Percentiles rank a stretch among this genome's conserved stretches.
Conservation (phyloP, 1,284 basidiomycete species). For the Microbotryum silenes-acaulis region DNA sequence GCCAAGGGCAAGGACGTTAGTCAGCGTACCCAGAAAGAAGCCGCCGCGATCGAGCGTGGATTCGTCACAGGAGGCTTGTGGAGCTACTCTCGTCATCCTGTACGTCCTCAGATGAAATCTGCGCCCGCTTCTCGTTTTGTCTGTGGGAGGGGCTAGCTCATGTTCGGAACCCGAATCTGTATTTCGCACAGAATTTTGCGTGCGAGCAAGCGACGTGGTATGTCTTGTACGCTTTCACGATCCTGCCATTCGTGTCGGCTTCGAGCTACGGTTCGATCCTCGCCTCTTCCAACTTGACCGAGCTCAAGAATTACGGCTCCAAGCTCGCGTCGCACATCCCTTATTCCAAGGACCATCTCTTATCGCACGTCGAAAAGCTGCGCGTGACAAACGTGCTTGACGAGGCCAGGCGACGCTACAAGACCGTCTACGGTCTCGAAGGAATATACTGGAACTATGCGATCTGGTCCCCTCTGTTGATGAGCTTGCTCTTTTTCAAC, state of each 20-base stretch:
- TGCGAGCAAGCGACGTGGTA: conserved; percentile 36
- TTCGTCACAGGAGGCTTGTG: conserved; percentile 79
- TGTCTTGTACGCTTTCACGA: conserved; percentile 34
- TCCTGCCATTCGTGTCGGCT: conserved; percentile 28
- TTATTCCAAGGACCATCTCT: neutral
- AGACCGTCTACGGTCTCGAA: neutral
- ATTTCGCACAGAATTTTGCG: conserved; percentile 33
- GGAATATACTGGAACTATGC: conserved; percentile 29
- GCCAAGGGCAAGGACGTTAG: conserved; percentile 39
- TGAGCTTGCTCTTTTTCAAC: conserved; percentile 25
- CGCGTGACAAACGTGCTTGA: neutral
- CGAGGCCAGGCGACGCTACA: conserved; percentile 1
- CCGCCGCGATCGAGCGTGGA: conserved; percentile 64
- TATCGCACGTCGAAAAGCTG: neutral
- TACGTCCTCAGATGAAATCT: conserved; percentile 8
- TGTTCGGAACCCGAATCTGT: neutral
- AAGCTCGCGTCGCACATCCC: neutral
- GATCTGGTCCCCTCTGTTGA: conserved; percentile 22
- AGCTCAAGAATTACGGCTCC: neutral
- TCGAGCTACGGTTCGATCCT: conserved; percentile 7
- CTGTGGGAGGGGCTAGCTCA: neutral
- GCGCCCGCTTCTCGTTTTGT: neutral
- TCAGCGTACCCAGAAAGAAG: conserved; percentile 51
- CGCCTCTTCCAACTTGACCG: neutral
- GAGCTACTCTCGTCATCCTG: conserved; percentile 75